phyloP scores from a whole-genome alignment of 805 yeast species.

The Kregervanrija pseudodelftensis region DNA sequence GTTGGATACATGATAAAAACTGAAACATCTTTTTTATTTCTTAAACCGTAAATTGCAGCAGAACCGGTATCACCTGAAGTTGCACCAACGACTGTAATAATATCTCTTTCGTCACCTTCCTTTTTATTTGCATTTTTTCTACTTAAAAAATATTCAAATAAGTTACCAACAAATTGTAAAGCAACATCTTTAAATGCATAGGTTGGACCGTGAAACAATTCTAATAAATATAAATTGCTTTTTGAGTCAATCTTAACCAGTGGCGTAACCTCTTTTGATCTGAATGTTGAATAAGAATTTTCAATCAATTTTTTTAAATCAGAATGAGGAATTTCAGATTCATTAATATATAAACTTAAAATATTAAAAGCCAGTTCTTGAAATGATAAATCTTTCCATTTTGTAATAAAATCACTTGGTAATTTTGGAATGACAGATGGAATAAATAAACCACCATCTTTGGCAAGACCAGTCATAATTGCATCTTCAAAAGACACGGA shows the following conservation, averaged over 20 bases:
- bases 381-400: slow-evolving; percentile 73
- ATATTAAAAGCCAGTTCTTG: slow-evolving; percentile 84
- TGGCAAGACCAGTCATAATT: slow-evolving; percentile 84
- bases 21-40: slow-evolving; percentile 96
- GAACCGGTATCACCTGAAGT: slow-evolving; percentile 99
- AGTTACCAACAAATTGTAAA: slow-evolving; percentile 92
- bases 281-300: slow-evolving; percentile 84
- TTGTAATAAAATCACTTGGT: slow-evolving; percentile 40
- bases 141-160: slow-evolving; percentile 84
- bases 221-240: slow-evolving; percentile 63
- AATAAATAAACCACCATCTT: slow-evolving; percentile 92
- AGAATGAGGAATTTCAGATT: slow-evolving; percentile 61
- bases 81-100: slow-evolving; percentile 95
- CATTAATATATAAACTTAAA: slow-evolving; percentile 68
- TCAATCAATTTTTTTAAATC: slow-evolving; percentile 59
- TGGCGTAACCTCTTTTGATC: slow-evolving; percentile 86
- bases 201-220: slow-evolving; percentile 98
- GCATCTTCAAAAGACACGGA: slow-evolving; percentile 70
- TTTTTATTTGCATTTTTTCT: slow-evolving; percentile 56
- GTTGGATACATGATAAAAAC: slow-evolving; percentile 96
- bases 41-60: slow-evolving; percentile 96
- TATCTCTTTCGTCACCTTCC: slow-evolving; percentile 54
- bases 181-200: slow-evolving; percentile 99
- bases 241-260: slow-evolving; percentile 44
- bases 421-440: slow-evolving; percentile 77